Evolutionary conservation across 257 asterid species (phyloP), one percentile per base, ranked within the genome.

Genomic region (Solanum commersonii): DNA sequence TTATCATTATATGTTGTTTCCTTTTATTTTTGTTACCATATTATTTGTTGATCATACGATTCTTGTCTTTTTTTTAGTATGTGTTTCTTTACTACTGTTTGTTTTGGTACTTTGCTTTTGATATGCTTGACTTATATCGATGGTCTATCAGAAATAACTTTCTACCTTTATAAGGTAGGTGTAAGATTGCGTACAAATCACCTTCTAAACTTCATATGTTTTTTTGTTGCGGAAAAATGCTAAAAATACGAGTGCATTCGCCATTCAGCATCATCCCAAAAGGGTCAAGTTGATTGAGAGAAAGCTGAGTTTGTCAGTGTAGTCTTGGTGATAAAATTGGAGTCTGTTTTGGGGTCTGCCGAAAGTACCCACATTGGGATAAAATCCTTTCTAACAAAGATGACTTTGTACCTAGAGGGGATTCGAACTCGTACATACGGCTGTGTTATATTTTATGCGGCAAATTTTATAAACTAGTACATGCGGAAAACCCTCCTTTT

Each of bases 111-210:
- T 11, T n/a, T 63, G 31, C 13, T n/a, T 63, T 23, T 23, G 15
- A n/a, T 65, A 10, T n/a, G 16, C 15, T n/a, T n/a, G 14, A 65
- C 33, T n/a, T 65, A 25, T 4, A n/a, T 63, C 3, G 15, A 63
- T 23, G 7, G 31, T n/a, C 15, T 4, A 11, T 65, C 3, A 4
- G 1, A 10, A 65, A n/a, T 10, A 10, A 5, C 7, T 12, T 23
- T 63, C 23, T 10, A 63, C 16, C 71, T 63, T n/a, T 0, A 1
- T 2, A 23, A n/a, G 46, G 25, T 8, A 59, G 4, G 16, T 0
- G 6, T 63, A n/a, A 63, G 8, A 63, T 0, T 4, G 31, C 16
- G 8, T 63, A 60, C 6, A 60, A 4, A 23, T 18, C 12, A n/a
- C 15, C 25, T 5, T 23, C 14, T 11, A 10, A 22, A 10, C 31